phyloP scores from a whole-genome alignment of 2,329 filamentous ascomycete species.

The Eutypa lata region DNA sequence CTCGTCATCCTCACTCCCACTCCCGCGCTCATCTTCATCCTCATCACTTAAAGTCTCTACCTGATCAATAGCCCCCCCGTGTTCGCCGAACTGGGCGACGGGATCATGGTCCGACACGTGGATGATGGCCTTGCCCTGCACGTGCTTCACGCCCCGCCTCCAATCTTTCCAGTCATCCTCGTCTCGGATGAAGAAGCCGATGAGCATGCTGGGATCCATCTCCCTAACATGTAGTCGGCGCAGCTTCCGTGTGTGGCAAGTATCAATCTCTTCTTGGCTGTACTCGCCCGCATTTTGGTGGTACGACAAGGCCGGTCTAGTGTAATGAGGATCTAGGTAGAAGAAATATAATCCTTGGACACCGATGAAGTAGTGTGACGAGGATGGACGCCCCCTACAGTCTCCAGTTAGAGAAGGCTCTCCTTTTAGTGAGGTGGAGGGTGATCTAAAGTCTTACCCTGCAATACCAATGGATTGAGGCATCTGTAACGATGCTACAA shows the following conservation, averaged over 20 bases:
- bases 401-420: slow-evolving; percentile 6
- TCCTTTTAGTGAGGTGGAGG: background rate
- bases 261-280: slow-evolving; percentile 69
- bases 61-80: slow-evolving; percentile 77
- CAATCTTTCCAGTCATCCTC: slow-evolving; percentile 82
- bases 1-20: slow-evolving; percentile 8
- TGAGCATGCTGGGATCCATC: slow-evolving; percentile 97
- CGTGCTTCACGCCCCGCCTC: slow-evolving; percentile 71
- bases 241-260: slow-evolving; percentile 83
- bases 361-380: slow-evolving; percentile 66
- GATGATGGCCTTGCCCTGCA: slow-evolving; percentile 80
- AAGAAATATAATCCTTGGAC: slow-evolving; percentile 74
- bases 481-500: slow-evolving; percentile 80
- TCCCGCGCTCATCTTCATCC: slow-evolving; percentile 36
- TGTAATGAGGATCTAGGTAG: slow-evolving; percentile 92
- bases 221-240: slow-evolving; percentile 80
- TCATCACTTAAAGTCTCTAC: slow-evolving; percentile 85
- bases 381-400: slow-evolving; percentile 82
- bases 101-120: slow-evolving; percentile 75
- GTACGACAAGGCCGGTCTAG: slow-evolving; percentile 70
- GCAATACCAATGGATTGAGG: slow-evolving; percentile 94
- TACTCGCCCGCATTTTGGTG: slow-evolving; percentile 56
- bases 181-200: slow-evolving; percentile 83
- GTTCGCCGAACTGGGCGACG: slow-evolving; percentile 53
- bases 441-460: slow-evolving; percentile 56